A percentile compares a stretch with the other conserved stretches of the same genome.
phyloP scores from a whole-genome alignment of 352 stramenopile species.

The Globisporangium recalcitrans region DNA sequence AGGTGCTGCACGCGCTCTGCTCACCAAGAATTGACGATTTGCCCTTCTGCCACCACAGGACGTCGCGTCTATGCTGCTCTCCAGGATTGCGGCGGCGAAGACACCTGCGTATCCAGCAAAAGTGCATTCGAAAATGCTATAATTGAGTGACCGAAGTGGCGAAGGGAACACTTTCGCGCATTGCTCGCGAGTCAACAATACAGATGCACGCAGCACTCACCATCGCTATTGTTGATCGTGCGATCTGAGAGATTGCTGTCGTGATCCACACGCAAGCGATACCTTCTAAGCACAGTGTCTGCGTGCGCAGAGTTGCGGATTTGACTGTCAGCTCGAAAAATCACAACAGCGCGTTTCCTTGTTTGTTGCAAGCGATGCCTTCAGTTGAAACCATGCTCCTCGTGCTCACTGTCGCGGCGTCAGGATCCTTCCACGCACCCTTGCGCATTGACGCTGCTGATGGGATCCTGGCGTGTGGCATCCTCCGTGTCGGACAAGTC shows the following conservation, averaged over 20 bases:
- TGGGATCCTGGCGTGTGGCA: not conserved
- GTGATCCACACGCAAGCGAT: not conserved
- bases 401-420: not conserved
- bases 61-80: not conserved
- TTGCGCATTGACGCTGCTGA: no score
- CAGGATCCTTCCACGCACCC: no score
- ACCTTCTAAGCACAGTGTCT: not conserved
- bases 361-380: no score
- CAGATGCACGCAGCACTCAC: not conserved
- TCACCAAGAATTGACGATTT: not conserved
- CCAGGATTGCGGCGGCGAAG: not conserved
- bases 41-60: not conserved
- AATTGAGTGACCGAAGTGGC: not conserved
- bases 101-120: not conserved
- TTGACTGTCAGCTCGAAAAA: no score
- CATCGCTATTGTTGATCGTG: slow-evolving; percentile 11
- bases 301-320: not conserved
- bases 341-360: no score
- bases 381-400: not conserved
- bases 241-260: not conserved
- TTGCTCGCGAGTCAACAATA: slow-evolving; percentile 5
- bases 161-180: not conserved
- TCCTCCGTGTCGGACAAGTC: not conserved
- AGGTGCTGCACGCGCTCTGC: not conserved
- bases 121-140: slow-evolving; percentile 1